phyloP scores from a whole-genome alignment of 176 grass and related monocot species.

The Carex littledalei region DNA sequence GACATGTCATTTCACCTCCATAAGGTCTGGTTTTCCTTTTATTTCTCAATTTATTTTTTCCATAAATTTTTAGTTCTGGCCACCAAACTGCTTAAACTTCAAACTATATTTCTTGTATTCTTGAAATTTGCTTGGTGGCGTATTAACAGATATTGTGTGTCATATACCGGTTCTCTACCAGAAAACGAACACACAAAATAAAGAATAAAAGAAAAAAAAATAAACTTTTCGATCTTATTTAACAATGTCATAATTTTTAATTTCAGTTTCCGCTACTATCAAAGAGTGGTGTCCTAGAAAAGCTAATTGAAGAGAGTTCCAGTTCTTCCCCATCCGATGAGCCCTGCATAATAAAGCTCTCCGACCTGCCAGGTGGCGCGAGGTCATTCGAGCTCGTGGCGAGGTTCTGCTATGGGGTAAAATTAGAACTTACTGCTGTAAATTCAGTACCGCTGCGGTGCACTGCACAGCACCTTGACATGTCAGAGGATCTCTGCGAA shows the following conservation, averaged over 20 bases:
- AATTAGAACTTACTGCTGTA: slow-evolving; percentile 66
- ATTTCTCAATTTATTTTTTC: not conserved
- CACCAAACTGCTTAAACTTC: not conserved
- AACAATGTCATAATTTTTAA: not conserved
- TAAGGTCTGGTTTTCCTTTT: slow-evolving; percentile 50
- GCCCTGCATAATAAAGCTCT: slow-evolving; percentile 46
- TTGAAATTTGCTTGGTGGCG: not conserved
- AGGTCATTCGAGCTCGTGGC: slow-evolving; percentile 86
- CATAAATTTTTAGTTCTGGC: not conserved
- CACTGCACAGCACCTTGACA: slow-evolving; percentile 70
- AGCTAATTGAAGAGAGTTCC: slow-evolving; percentile 59
- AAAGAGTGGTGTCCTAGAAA: slow-evolving; percentile 54
- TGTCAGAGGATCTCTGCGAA: slow-evolving; percentile 72
- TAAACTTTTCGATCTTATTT: not conserved
- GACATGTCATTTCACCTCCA: slow-evolving; percentile 98
- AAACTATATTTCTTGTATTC: not conserved
- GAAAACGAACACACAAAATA: not conserved
- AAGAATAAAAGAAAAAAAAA: not conserved
- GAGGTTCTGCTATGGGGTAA: slow-evolving; percentile 86
- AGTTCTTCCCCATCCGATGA: slow-evolving; percentile 28
- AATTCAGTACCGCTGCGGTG: slow-evolving; percentile 68
- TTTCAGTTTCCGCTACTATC: slow-evolving; percentile 84
- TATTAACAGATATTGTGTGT: not conserved
- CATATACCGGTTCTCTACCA: not conserved
- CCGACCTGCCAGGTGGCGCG: slow-evolving; percentile 56